Conservation (phyloP, 805 yeast genomes). For the Peterozyma toletana region DNA sequence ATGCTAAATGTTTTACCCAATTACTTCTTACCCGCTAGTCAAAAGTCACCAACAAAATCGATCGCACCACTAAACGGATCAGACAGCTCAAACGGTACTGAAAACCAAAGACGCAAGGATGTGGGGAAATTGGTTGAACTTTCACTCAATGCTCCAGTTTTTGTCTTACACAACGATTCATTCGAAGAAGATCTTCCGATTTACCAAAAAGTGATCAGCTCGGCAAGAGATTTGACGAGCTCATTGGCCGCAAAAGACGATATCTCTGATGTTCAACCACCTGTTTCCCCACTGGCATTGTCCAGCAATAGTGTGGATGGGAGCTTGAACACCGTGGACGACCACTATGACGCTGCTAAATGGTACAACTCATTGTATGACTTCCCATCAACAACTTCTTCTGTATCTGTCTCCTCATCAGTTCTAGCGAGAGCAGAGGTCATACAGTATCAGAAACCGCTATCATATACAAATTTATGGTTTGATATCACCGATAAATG, state of each 20-base stretch:
- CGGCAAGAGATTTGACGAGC: neutral
- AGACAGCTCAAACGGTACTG: neutral
- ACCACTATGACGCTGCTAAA: no score
- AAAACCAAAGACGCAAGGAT: no score
- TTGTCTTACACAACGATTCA: conserved; percentile 4
- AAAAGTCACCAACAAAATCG: neutral
- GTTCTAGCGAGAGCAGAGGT: neutral
- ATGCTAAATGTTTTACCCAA: neutral
- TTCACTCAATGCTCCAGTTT: conserved; percentile 3
- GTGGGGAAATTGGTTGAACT: neutral
- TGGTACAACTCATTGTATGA: neutral
- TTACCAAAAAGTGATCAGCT: neutral
- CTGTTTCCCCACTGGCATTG: no score
- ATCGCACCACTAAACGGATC: neutral
- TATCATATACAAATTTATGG: neutral
- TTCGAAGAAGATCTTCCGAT: conserved; percentile 1
- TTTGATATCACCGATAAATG: conserved; percentile 1
- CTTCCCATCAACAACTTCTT: neutral
- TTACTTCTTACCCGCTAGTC: neutral
- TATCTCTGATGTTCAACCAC: neutral
- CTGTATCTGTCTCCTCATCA: neutral
- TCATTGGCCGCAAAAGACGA: neutral
- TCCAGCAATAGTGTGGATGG: neutral
- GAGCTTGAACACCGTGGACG: no score
- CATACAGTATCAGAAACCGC: neutral